Evolutionary conservation across 768 basidiomycete genomes (phyloP).

Genomic region (Chalciporus chontae): DNA sequence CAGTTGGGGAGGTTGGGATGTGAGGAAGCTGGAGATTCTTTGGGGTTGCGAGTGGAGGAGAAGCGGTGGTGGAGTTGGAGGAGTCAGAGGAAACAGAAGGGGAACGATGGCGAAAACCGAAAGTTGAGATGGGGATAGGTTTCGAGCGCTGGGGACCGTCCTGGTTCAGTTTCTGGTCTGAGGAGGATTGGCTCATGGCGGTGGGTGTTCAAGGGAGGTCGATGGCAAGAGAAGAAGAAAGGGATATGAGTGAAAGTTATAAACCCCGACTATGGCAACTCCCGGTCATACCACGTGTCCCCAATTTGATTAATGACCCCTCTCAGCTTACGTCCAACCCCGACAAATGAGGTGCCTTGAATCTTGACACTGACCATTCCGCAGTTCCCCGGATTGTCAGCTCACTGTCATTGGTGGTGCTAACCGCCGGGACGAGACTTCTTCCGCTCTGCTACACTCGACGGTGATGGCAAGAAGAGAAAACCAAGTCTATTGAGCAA

Average conservation of each 20-base stretch:
- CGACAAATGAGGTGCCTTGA: neutral
- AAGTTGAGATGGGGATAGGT: slow-evolving; percentile 58
- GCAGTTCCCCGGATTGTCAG: slow-evolving; percentile 12
- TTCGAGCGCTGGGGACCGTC: slow-evolving; percentile 49
- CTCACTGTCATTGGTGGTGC: neutral
- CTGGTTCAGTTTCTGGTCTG: slow-evolving; percentile 9
- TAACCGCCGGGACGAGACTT: too few species aligned
- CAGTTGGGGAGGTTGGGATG: slow-evolving; percentile 51
- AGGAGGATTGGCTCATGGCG: slow-evolving; percentile 16
- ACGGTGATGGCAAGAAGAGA: too few species aligned
- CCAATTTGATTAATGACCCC: slow-evolving; percentile 13
- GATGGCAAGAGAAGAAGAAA: slow-evolving; percentile 3
- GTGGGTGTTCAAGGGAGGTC: neutral
- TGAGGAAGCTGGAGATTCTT: slow-evolving; percentile 38
- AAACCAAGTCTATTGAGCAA: too few species aligned
- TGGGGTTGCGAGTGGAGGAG: slow-evolving; percentile 52
- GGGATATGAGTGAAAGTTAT: slow-evolving; percentile 11
- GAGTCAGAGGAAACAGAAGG: slow-evolving; percentile 60
- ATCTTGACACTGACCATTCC: too few species aligned
- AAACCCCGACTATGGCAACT: slow-evolving; percentile 29
- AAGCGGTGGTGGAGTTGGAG: slow-evolving; percentile 51
- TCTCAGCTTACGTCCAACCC: neutral
- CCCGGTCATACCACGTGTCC: slow-evolving; percentile 24
- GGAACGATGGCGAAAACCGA: slow-evolving; percentile 52
- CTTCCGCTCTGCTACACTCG: too few species aligned